phyloP scores from a whole-genome alignment of 2,329 filamentous ascomycete genomes.

The Hirsutella rhossiliensis region DNA sequence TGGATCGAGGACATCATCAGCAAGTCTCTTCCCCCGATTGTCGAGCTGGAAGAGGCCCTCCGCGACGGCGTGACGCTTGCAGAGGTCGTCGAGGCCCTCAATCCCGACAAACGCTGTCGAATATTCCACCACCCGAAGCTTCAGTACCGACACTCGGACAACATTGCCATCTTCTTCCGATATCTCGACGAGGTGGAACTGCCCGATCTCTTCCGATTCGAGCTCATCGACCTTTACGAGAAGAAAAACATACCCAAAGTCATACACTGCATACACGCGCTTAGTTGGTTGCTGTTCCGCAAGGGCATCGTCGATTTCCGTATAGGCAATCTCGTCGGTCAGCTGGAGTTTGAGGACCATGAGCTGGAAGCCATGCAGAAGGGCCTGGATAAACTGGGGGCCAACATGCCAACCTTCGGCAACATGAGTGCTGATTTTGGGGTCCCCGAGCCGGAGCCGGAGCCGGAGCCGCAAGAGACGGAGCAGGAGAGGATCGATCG shows the following conservation, averaged over 20 bases:
- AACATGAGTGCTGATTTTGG: conserved; percentile 96
- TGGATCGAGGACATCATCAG: conserved; percentile 94
- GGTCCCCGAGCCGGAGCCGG: conserved; percentile 58
- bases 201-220: conserved; percentile 92
- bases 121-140: conserved; percentile 81
- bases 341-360: conserved; percentile 94
- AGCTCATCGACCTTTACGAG: conserved; percentile 94
- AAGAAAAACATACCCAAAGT: conserved; percentile 99
- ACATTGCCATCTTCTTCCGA: conserved; percentile 91
- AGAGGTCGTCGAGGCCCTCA: conserved; percentile 82
- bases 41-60: conserved; percentile 85
- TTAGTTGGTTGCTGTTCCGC: conserved; percentile 93
- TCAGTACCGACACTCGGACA: conserved; percentile 94
- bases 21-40: conserved; percentile 76
- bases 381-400: conserved; percentile 86
- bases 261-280: conserved; percentile 94
- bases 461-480: conserved; percentile 72
- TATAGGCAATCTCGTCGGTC: conserved; percentile 91
- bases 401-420: conserved; percentile 94
- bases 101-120: conserved; percentile 60
- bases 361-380: conserved; percentile 96
- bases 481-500: conserved; percentile 81
- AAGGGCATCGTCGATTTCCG: conserved; percentile 92
- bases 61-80: conserved; percentile 89
- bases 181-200: conserved; percentile 86